phyloP scores from a whole-genome alignment of 2,329 filamentous ascomycete genomes.

The Aspergillus pseudoglaucus region DNA sequence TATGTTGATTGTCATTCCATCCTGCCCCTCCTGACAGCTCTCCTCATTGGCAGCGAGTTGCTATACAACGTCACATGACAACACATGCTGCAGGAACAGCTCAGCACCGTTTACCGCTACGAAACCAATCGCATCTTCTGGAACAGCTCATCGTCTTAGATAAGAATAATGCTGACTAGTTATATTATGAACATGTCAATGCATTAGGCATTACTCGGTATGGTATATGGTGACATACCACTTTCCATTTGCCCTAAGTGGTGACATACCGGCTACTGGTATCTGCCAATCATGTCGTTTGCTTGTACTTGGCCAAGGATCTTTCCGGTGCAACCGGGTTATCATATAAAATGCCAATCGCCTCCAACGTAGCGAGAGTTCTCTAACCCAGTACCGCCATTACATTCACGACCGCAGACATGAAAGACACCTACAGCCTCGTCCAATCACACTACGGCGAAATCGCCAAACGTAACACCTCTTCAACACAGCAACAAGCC shows the following conservation, averaged over 20 bases:
- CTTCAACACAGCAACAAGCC: slow-evolving; percentile 28
- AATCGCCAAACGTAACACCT: slow-evolving; percentile 14
- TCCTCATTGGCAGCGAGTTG: too few relatives aligned
- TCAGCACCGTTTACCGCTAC: too few relatives aligned
- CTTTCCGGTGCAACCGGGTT: background rate
- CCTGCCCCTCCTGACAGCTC: too few relatives aligned
- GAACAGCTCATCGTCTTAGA: too few relatives aligned
- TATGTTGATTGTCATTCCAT: too few relatives aligned
- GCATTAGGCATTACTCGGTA: too few relatives aligned
- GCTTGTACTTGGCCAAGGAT: background rate
- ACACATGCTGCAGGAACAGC: too few relatives aligned
- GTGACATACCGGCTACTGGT: background rate
- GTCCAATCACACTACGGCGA: slow-evolving; percentile 12
- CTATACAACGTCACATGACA: too few relatives aligned
- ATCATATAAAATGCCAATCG: background rate
- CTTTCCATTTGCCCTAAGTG: background rate
- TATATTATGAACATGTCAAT: too few relatives aligned
- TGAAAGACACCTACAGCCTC: slow-evolving; percentile 7
- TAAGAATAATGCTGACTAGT: too few relatives aligned
- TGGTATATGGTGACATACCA: too few relatives aligned
- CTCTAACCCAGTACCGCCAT: background rate
- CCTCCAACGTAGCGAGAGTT: background rate
- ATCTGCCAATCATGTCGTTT: background rate
- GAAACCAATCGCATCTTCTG: too few relatives aligned
- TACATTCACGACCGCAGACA: background rate